phyloP scores from a whole-genome alignment of 805 yeast genomes.

The Cyberlindnera sargentensis region DNA sequence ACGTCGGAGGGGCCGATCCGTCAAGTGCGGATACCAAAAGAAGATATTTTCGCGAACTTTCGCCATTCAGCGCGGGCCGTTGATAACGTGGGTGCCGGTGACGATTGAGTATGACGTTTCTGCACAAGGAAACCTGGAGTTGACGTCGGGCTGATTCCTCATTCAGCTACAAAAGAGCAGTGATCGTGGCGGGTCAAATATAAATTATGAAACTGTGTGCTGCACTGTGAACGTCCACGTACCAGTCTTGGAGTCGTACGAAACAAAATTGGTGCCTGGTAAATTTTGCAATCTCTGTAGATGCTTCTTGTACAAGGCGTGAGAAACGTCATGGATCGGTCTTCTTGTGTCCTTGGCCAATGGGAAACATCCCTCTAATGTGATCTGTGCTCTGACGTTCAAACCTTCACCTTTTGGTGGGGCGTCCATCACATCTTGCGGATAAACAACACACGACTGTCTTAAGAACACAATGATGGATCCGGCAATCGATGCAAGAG shows the following conservation, averaged over 20 bases:
- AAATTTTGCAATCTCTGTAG: constrained; percentile 56
- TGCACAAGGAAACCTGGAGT: no score
- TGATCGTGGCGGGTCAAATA: no score
- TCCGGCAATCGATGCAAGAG: constrained; percentile 58
- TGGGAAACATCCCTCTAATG: constrained; percentile 79
- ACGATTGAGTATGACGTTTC: no score
- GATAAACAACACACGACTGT: constrained; percentile 63
- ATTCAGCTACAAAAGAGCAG: no score
- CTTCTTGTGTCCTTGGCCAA: constrained; percentile 60
- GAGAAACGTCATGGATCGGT: constrained; percentile 72
- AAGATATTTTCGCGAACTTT: no score
- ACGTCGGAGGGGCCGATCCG: no score
- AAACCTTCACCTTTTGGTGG: constrained; percentile 69
- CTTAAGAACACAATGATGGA: constrained; percentile 53
- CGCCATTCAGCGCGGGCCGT: no score
- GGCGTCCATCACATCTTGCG: constrained; percentile 56
- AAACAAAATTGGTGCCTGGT: constrained; percentile 55
- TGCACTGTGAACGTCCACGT: constrained; percentile 58
- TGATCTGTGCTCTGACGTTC: constrained; percentile 66
- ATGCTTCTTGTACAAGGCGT: constrained; percentile 63
- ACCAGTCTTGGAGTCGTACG: constrained; percentile 73
- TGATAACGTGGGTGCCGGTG: no score
- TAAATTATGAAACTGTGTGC: constrained; percentile 7
- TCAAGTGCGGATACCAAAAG: no score
- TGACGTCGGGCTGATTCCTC: no score